Evolutionary conservation across 164 flowering plant genomes (phyloP).

Genomic region (Macadamia integrifolia): DNA sequence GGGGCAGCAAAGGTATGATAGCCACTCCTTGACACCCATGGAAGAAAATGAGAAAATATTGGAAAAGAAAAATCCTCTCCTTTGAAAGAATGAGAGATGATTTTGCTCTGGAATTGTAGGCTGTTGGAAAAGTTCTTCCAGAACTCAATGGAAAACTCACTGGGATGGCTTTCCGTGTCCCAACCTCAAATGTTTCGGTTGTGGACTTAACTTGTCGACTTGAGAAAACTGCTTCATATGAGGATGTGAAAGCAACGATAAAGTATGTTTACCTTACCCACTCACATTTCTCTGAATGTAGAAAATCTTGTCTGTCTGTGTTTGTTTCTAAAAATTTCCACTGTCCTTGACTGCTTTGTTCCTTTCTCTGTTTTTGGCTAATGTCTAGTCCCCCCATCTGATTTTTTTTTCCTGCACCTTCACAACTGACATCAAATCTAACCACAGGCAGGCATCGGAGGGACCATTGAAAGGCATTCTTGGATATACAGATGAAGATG

Average conservation of each 20-base stretch:
- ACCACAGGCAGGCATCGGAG: conserved; percentile 74
- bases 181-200: conserved; percentile 96
- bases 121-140: conserved; percentile 97
- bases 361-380: no score
- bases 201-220: conserved; percentile 96
- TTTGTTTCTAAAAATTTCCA: not conserved
- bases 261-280: conserved; percentile 42
- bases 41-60: not conserved
- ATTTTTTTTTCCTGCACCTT: not conserved
- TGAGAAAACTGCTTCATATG: conserved; percentile 84
- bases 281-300: not conserved
- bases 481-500: conserved; percentile 97
- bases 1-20: conserved; percentile 91
- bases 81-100: not conserved
- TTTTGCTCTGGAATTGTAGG: conserved; percentile 35
- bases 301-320: not conserved
- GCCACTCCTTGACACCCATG: no score
- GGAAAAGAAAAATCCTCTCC: not conserved
- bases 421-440: not conserved
- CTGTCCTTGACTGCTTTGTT: no score
- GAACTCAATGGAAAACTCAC: conserved; percentile 96
- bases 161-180: conserved; percentile 99
- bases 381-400: not conserved
- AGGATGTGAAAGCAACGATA: conserved; percentile 88
- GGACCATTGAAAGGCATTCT: conserved; percentile 84